Percentiles rank a stretch among this genome's conserved stretches.
Conservation (phyloP, 345 rosid species). For the Durio zibethinus region DNA sequence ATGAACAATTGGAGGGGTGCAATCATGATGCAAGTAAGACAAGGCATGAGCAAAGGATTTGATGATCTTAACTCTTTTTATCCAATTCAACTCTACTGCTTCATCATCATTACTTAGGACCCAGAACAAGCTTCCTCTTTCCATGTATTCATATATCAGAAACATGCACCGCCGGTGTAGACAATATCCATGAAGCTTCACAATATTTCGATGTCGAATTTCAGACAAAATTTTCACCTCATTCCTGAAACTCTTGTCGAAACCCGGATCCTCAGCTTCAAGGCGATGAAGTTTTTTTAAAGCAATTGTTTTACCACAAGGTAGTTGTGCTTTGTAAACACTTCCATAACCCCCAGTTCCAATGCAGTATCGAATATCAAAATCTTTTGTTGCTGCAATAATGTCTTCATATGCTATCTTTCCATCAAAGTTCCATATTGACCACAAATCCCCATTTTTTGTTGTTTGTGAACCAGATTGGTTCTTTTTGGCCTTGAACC, state of each 20-base stretch:
- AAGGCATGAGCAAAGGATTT: not conserved
- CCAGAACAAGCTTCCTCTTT: not conserved
- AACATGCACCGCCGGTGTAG: not conserved
- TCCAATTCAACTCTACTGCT: slow-evolving; percentile 7
- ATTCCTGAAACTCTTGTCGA: not conserved
- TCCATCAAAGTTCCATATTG: not conserved
- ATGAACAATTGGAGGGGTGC: not conserved
- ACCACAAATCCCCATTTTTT: not conserved
- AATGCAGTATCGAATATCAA: not conserved
- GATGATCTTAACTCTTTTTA: slow-evolving; percentile 1
- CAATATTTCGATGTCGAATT: not conserved
- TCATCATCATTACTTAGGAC: not conserved
- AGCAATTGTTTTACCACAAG: not conserved
- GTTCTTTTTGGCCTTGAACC: not conserved
- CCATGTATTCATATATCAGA: not conserved
- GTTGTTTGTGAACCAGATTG: not conserved
- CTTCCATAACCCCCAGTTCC: not conserved
- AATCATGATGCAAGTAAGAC: slow-evolving; percentile 12
- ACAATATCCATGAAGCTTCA: not conserved
- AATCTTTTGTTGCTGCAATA: not conserved
- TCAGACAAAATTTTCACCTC: not conserved
- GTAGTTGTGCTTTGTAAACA: not conserved
- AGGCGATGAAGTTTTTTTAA: not conserved
- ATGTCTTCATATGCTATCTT: not conserved
- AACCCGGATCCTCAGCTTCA: not conserved